Conservation (phyloP, 176 grass and related monocot species). For the Oryza punctata region DNA sequence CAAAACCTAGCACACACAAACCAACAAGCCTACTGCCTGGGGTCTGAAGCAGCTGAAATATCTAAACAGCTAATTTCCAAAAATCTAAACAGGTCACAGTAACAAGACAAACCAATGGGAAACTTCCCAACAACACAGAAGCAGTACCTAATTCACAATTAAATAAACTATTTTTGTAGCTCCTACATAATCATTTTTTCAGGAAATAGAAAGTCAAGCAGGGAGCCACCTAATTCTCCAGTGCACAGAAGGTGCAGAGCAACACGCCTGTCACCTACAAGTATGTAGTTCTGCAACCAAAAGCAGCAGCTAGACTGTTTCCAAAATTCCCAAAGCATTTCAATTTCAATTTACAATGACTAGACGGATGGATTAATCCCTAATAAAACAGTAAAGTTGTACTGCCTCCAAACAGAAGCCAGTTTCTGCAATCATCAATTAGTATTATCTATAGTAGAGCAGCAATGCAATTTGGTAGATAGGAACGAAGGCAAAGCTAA, state of each 20-base stretch:
- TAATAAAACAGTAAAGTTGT: conserved; percentile 28
- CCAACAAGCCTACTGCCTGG: background rate
- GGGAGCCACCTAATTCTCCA: background rate
- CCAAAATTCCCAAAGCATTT: background rate
- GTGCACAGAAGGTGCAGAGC: background rate
- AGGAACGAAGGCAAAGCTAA: conserved; percentile 19
- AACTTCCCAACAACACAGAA: background rate
- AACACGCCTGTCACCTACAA: background rate
- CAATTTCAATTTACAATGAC: background rate
- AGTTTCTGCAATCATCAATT: conserved; percentile 35
- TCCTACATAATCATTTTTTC: conserved; percentile 22
- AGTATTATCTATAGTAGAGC: background rate
- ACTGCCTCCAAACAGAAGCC: background rate
- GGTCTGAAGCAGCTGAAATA: background rate
- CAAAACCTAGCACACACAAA: conserved; percentile 4
- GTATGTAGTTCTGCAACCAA: background rate
- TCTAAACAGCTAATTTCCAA: conserved; percentile 16
- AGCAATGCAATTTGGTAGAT: conserved; percentile 5
- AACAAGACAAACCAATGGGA: background rate
- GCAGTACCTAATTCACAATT: conserved; percentile 11
- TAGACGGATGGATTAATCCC: background rate
- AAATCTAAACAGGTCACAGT: background rate
- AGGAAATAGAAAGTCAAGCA: conserved; percentile 3
- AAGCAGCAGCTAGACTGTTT: conserved; percentile 1
- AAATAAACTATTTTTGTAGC: conserved; percentile 28